A percentile compares a stretch with the other conserved stretches of the same genome.
These are phyloP conservation scores for Agmasoma carcini DNA, from an alignment of 371 early-diverging fungal species.

Conservation along the genomic window DNA sequence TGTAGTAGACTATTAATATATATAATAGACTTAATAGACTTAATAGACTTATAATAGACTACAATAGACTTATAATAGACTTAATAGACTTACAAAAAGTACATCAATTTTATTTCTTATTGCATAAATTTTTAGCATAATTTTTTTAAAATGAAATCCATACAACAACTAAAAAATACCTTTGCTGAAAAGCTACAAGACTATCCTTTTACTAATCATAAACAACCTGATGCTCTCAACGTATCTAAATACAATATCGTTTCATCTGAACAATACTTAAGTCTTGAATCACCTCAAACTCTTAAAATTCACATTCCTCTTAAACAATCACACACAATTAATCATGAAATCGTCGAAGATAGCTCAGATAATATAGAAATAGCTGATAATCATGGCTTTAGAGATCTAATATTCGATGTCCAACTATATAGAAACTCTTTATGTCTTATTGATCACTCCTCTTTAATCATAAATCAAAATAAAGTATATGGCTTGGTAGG, in stretches of 20 bases:
- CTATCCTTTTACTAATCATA: slow-evolving; percentile 28
- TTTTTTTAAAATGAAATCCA: background rate
- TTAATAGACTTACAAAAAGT: too few relatives aligned
- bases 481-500: slow-evolving; percentile 41
- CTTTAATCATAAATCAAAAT: slow-evolving; percentile 10
- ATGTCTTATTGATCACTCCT: slow-evolving; percentile 15
- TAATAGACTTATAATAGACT: too few relatives aligned
- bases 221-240: slow-evolving; percentile 13
- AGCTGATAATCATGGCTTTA: slow-evolving; percentile 8
- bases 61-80: too few relatives aligned
- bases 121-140: too few relatives aligned
- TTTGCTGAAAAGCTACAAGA: slow-evolving; percentile 16
- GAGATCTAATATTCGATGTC: slow-evolving; percentile 18
- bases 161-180: slow-evolving; percentile 7
- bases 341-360: background rate
- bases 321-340: background rate
- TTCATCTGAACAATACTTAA: background rate
- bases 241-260: slow-evolving; percentile 5
- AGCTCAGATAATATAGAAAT: slow-evolving; percentile 4
- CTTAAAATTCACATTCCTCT: background rate
- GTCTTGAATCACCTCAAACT: slow-evolving; percentile 32
- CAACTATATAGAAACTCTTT: slow-evolving; percentile 23
- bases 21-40: too few relatives aligned
- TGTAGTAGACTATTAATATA: too few relatives aligned
- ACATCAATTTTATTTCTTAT: too few relatives aligned